Base-by-base conservation (phyloP, 2,329 filamentous ascomycete genomes). In the Fusarium caatingaense region DNA sequence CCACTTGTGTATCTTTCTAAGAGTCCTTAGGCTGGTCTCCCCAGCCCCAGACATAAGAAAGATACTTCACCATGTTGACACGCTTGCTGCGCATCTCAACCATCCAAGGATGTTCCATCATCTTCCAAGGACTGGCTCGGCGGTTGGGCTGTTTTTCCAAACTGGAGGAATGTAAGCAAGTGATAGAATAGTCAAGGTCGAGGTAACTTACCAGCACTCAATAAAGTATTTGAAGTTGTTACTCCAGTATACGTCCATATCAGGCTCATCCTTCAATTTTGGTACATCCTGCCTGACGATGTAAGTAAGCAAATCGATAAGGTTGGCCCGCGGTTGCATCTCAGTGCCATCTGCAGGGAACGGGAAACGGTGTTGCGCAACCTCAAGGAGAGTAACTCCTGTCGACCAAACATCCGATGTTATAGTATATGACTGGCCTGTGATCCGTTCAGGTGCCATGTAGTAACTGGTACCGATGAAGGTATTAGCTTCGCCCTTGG, bases 21-120 rank as follows among this genome's bases (percentile, higher is more conserved):
- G 71, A 61, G 60, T 64, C 64, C 45, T 60, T 63, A 25, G 66
- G 56, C 57, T 73, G 60, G n/a, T 72, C 68, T 70, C 96, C 91
- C 96, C 96, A 99, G 63, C 94, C 96, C 96, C 96, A 99, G 45
- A 99, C 96, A 75, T 96, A 94, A 66, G 91, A 90, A 63, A 99
- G 87, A 81, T 98, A 99, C 76, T 94, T 92, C 71, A 89, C 89
- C 94, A 99, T 98, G 81, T 98, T 98, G 79, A 99, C 96, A 74
- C 96, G 93, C 85, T 98, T 98, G 57, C 89, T 87, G 76, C 91
- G 92, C 93, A 98, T 98, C 77, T 99, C 96, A 44, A 93, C 85
- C 91, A 99, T 97, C 96, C 96, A 99, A 3, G 96, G 96, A 82
- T 99, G 96, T 78, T 99, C 96, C 69, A 97, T 88, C 94, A 99